A percentile compares a stretch with the other conserved stretches of the same genome.
Evolutionary conservation across 768 basidiomycete genomes (phyloP).

Genomic region (Termitomyces bulborhizus): DNA sequence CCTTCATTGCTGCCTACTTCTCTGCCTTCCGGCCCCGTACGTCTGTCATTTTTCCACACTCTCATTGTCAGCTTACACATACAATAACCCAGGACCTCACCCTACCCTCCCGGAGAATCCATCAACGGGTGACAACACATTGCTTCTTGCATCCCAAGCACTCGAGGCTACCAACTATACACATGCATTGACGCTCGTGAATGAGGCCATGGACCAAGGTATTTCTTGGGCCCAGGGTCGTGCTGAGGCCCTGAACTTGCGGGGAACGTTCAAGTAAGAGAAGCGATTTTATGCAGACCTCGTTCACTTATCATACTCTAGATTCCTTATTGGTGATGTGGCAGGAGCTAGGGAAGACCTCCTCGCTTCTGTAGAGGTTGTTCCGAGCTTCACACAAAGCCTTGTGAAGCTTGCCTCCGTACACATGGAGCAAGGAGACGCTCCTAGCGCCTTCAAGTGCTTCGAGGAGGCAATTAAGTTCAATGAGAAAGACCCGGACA

Average conservation of each 20-base stretch:
- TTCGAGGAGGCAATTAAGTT: slow-evolving; percentile 86
- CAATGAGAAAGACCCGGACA: slow-evolving; percentile 85
- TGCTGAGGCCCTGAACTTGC: slow-evolving; percentile 86
- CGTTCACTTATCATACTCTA: slow-evolving; percentile 19
- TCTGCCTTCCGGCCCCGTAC: slow-evolving; percentile 89
- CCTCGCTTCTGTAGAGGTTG: slow-evolving; percentile 63
- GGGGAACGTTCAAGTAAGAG: slow-evolving; percentile 91
- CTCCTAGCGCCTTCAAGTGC: slow-evolving; percentile 77
- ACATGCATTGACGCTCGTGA: slow-evolving; percentile 72
- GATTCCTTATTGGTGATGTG: slow-evolving; percentile 86
- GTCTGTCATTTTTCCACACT: slow-evolving; percentile 34
- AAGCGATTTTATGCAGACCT: background rate
- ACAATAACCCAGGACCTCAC: too few species aligned
- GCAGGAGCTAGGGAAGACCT: slow-evolving; percentile 80
- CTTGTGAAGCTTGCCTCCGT: slow-evolving; percentile 97
- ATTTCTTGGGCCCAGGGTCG: slow-evolving; percentile 69
- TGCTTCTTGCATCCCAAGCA: slow-evolving; percentile 76
- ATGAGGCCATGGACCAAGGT: slow-evolving; percentile 84
- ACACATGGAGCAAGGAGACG: slow-evolving; percentile 91
- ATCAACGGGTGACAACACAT: slow-evolving; percentile 76
- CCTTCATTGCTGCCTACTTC: slow-evolving; percentile 94
- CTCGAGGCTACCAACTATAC: slow-evolving; percentile 79
- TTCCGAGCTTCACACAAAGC: slow-evolving; percentile 72
- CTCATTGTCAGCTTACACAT: too few species aligned
- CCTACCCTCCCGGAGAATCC: slow-evolving; percentile 68